phyloP scores from a whole-genome alignment of 2,329 filamentous ascomycete genomes.

The Dothistroma pini region DNA sequence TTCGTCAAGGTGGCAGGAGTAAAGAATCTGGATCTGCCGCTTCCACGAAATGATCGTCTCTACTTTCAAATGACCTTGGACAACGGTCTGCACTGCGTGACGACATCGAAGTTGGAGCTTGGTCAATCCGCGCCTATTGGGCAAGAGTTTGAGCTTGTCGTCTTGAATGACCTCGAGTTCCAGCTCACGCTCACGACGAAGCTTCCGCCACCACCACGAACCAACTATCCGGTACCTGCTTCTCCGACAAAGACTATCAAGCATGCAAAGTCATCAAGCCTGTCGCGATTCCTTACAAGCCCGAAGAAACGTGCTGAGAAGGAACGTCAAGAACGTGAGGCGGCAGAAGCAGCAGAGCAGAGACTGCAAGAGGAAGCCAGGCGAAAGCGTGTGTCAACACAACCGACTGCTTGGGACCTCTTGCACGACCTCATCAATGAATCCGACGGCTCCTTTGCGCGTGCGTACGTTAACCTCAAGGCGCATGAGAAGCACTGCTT shows the following conservation, averaged over 20 bases:
- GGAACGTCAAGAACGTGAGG: conserved; percentile 77
- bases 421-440: conserved; percentile 78
- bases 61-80: conserved; percentile 98
- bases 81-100: conserved; percentile 96
- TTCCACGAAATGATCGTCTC: conserved; percentile 84
- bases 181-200: conserved; percentile 96
- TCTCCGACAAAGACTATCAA: conserved; percentile 63
- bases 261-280: conserved; percentile 75
- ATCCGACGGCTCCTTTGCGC: conserved; percentile 88
- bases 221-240: conserved; percentile 42
- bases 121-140: conserved; percentile 90
- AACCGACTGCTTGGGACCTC: conserved; percentile 78
- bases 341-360: conserved; percentile 61
- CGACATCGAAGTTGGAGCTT: conserved; percentile 90
- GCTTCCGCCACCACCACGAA: conserved; percentile 56
- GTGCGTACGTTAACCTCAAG: conserved; percentile 89
- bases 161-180: conserved; percentile 97
- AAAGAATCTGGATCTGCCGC: conserved; percentile 87
- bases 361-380: conserved; percentile 41
- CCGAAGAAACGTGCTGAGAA: conserved; percentile 96
- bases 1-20: conserved; percentile 99
- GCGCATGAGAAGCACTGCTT: conserved; percentile 87
- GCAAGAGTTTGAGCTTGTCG: conserved; percentile 96
- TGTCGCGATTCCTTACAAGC: conserved; percentile 88
- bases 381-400: conserved; percentile 55